These are phyloP conservation scores for Boletus speciosus DNA, from an alignment of 768 basidiomycete species.

Conservation along the genomic window DNA sequence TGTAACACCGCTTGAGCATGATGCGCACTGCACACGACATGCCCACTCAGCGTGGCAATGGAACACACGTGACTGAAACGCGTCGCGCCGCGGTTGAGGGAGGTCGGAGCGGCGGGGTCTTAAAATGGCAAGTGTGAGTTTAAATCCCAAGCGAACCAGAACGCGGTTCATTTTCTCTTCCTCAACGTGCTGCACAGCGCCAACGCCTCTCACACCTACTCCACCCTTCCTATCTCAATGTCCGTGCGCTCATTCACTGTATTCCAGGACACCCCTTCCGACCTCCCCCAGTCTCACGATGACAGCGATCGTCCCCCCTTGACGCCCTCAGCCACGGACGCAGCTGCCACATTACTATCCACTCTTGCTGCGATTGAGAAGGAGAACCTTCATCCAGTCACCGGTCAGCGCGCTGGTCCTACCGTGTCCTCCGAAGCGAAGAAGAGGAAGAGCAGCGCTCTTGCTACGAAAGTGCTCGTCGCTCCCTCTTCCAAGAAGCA, in stretches of 20 bases:
- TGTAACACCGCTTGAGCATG: neutral
- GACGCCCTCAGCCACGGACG: slow-evolving; percentile 19
- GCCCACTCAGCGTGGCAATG: neutral
- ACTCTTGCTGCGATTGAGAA: slow-evolving; percentile 53
- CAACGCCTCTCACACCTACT: slow-evolving; percentile 13
- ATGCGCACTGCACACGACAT: neutral
- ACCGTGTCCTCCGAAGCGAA: slow-evolving; percentile 40
- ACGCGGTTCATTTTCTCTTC: slow-evolving; percentile 22
- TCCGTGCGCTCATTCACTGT: slow-evolving; percentile 59
- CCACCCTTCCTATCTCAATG: slow-evolving; percentile 36
- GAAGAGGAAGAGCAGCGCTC: slow-evolving; percentile 62
- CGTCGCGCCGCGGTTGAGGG: slow-evolving; percentile 25
- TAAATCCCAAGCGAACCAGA: slow-evolving; percentile 31
- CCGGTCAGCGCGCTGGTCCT: slow-evolving; percentile 56
- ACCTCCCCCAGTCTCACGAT: slow-evolving; percentile 31
- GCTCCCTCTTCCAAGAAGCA: slow-evolving; percentile 39
- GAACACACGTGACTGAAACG: slow-evolving; percentile 26
- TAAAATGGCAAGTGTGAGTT: slow-evolving; percentile 27
- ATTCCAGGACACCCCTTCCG: slow-evolving; percentile 53
- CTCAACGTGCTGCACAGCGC: slow-evolving; percentile 33
- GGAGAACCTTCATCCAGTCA: slow-evolving; percentile 76
- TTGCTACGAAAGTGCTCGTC: slow-evolving; percentile 49
- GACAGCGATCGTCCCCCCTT: slow-evolving; percentile 23
- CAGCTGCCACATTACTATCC: slow-evolving; percentile 33
- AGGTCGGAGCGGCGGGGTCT: slow-evolving; percentile 34